phyloP scores from a whole-genome alignment of 371 early-diverging fungal genomes.

The Chytridium lagenaria region DNA sequence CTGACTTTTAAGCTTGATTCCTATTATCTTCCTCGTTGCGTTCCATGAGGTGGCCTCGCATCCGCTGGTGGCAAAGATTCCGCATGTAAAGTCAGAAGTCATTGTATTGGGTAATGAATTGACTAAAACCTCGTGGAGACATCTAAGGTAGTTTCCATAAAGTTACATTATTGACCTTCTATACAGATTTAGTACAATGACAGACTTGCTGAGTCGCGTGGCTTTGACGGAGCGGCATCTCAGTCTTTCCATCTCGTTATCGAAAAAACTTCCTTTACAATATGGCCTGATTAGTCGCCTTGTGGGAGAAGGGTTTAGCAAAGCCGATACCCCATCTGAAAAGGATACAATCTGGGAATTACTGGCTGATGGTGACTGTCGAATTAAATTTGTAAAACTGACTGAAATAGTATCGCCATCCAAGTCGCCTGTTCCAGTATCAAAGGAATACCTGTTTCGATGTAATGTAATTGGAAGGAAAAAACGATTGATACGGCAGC shows the following conservation, averaged over 20 bases:
- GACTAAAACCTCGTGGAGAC: constrained; percentile 61
- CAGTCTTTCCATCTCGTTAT: constrained; percentile 13
- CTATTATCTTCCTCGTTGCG: constrained; percentile 72
- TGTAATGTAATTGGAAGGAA: not conserved
- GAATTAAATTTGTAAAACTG: not conserved
- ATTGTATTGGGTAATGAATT: constrained; percentile 55
- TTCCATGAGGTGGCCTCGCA: constrained; percentile 77
- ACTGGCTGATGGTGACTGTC: constrained; percentile 61
- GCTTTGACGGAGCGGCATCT: constrained; percentile 40
- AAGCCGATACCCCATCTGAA: constrained; percentile 63
- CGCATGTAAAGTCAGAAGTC: constrained; percentile 55
- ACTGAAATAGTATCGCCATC: not conserved
- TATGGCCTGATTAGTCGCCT: constrained; percentile 68
- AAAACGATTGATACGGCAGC: not conserved
- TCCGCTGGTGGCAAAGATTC: constrained; percentile 55
- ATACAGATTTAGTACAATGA: constrained; percentile 15
- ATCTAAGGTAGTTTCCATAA: constrained; percentile 46
- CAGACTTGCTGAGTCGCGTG: constrained; percentile 12
- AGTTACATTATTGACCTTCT: not conserved
- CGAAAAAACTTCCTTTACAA: constrained; percentile 72
- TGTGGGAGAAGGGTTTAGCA: constrained; percentile 51
- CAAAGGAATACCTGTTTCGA: not conserved
- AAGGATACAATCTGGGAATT: constrained; percentile 68
- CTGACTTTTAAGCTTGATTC: constrained; percentile 56
- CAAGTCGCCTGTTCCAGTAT: not conserved